Percentiles rank a stretch among this genome's conserved stretches.
phyloP scores from a whole-genome alignment of 2,329 filamentous ascomycete genomes.

The Exophiala lecanii-corni region DNA sequence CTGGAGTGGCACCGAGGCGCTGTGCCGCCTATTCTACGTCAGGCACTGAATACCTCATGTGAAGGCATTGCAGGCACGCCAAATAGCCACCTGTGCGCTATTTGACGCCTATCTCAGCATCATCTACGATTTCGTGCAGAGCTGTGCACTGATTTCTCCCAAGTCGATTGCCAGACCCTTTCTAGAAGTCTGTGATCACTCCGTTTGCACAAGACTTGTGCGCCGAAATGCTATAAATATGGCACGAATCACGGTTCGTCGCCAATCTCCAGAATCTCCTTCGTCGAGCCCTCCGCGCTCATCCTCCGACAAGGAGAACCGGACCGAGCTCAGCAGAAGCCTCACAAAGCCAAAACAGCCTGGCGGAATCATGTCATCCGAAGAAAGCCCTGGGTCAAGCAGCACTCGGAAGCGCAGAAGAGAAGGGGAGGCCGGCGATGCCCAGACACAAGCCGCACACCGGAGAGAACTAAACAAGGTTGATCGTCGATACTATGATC shows the following conservation, averaged over 20 bases:
- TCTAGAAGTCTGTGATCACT: too few species aligned
- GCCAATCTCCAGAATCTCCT: background rate
- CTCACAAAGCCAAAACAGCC: conserved; percentile 43
- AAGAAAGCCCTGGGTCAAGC: conserved; percentile 25
- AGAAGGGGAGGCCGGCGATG: conserved; percentile 30
- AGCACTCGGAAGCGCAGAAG: conserved; percentile 43
- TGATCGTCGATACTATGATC: conserved; percentile 64
- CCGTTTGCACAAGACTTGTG: too few species aligned
- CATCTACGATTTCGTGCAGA: too few species aligned
- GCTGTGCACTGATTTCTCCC: too few species aligned
- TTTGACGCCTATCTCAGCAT: too few species aligned
- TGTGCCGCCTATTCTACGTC: too few species aligned
- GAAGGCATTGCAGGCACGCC: too few species aligned
- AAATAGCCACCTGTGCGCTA: too few species aligned
- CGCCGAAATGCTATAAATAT: background rate
- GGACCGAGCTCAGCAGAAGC: conserved; percentile 20
- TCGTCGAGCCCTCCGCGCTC: conserved; percentile 21
- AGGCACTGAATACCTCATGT: too few species aligned
- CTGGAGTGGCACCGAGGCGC: too few species aligned
- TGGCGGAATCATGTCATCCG: conserved; percentile 13
- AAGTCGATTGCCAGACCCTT: too few species aligned
- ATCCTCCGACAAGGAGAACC: conserved; percentile 50
- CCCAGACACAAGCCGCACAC: conserved; percentile 31
- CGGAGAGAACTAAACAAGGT: conserved; percentile 30
- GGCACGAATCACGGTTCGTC: background rate